Evolutionary conservation across 2,329 filamentous ascomycete genomes (phyloP).

Genomic region (Zalaria obscura): DNA sequence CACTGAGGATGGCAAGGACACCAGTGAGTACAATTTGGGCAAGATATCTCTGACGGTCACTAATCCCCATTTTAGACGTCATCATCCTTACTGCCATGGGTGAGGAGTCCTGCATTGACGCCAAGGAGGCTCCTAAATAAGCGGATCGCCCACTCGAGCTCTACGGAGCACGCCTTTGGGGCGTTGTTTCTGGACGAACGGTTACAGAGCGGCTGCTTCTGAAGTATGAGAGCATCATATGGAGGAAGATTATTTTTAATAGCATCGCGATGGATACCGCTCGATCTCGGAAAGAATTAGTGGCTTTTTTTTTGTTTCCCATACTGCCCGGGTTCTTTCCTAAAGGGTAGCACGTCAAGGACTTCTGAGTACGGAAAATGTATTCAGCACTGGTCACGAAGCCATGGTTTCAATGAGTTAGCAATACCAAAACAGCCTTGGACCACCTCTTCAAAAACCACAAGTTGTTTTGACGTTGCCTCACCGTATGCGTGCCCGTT

Average conservation of each 20-base stretch:
- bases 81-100: slow-evolving; percentile 92
- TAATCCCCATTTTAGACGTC: slow-evolving; percentile 48
- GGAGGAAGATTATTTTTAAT: neutral
- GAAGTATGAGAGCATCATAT: neutral
- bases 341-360: neutral
- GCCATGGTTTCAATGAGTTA: slow-evolving; percentile 6
- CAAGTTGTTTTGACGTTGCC: too few relatives aligned
- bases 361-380: neutral
- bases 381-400: slow-evolving; percentile 5
- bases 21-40: slow-evolving; percentile 50
- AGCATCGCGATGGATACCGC: slow-evolving; percentile 3
- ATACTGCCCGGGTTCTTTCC: slow-evolving; percentile 2
- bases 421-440: slow-evolving; percentile 3
- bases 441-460: neutral
- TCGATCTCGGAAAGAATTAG: slow-evolving; percentile 5
- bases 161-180: slow-evolving; percentile 2
- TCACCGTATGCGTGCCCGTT: too few relatives aligned
- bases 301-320: slow-evolving; percentile 4
- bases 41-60: slow-evolving; percentile 1
- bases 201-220: neutral
- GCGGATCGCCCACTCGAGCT: slow-evolving; percentile 3
- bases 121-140: slow-evolving; percentile 68
- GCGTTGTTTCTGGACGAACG: slow-evolving; percentile 10
- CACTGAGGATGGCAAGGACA: slow-evolving; percentile 74
- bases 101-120: slow-evolving; percentile 82